These are phyloP conservation scores for Phytophthora pistaciae DNA, from an alignment of 352 stramenopile genomes.

Conservation along the genomic window DNA sequence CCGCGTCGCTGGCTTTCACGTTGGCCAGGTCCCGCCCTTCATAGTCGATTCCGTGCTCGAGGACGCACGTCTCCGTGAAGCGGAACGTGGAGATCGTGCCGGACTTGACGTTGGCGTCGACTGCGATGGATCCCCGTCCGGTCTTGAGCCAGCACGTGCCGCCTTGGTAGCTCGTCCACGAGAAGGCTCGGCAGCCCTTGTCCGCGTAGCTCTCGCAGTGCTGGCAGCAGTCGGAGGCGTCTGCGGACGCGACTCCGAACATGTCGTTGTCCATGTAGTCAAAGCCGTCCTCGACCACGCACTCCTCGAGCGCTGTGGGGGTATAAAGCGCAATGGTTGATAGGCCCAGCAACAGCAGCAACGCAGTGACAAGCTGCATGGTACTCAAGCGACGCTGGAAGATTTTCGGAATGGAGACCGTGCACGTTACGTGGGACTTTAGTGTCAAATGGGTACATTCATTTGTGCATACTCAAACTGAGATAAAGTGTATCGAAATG, in stretches of 20 bases:
- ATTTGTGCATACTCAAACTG: background rate
- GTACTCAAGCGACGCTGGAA: background rate
- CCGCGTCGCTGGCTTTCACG: conserved; percentile 13
- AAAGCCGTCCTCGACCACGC: conserved; percentile 36
- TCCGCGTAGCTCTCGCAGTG: conserved; percentile 23
- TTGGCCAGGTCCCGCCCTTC: conserved; percentile 33
- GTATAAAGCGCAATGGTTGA: background rate
- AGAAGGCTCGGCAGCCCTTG: conserved; percentile 47
- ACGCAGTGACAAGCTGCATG: conserved; percentile 6
- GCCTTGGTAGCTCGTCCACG: conserved; percentile 55
- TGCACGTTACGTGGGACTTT: background rate
- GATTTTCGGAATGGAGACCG: background rate
- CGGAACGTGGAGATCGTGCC: conserved; percentile 23
- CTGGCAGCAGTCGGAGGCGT: conserved; percentile 35
- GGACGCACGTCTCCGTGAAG: conserved; percentile 24
- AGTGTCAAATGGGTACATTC: background rate
- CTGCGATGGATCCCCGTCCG: conserved; percentile 32
- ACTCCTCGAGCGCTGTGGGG: conserved; percentile 9
- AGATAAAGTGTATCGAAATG: background rate
- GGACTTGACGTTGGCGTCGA: conserved; percentile 34
- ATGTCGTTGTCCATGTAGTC: conserved; percentile 53
- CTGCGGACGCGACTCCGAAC: conserved; percentile 7
- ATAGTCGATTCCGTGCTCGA: conserved; percentile 39
- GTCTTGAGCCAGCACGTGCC: conserved; percentile 74
- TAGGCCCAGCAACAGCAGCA: background rate